Evolutionary conservation across 768 basidiomycete genomes (phyloP).

Genomic region (Termitomyces sp.): DNA sequence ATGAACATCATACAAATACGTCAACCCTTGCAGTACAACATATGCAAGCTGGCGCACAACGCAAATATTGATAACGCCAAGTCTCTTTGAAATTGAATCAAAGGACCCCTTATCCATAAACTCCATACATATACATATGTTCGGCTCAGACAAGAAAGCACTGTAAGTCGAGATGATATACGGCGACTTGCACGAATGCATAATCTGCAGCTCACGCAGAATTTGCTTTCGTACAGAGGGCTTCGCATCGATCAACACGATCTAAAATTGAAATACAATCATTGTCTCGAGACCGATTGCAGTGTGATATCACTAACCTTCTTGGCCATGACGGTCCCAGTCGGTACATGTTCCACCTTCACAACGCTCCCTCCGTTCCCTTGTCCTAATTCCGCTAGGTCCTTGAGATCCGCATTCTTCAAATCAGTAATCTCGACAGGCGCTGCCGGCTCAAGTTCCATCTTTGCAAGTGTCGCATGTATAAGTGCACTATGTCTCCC

Average conservation of each 20-base stretch:
- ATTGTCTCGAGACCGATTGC: not conserved
- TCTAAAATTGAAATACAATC: constrained; percentile 36
- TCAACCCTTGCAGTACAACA: constrained; percentile 91
- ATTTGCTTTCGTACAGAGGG: constrained; percentile 96
- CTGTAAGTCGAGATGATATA: constrained; percentile 98
- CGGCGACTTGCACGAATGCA: constrained; percentile 91
- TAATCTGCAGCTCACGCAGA: constrained; percentile 94
- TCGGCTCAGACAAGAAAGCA: constrained; percentile 93
- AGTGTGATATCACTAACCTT: constrained; percentile 58
- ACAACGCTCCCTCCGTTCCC: constrained; percentile 98
- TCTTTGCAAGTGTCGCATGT: constrained; percentile 75
- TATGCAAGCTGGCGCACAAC: constrained; percentile 93
- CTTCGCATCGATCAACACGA: constrained; percentile 96
- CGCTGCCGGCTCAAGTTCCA: constrained; percentile 79
- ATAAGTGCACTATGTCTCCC: constrained; percentile 59
- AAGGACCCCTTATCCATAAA: constrained; percentile 91
- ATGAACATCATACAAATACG: constrained; percentile 95
- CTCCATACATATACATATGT: constrained; percentile 99
- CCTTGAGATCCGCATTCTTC: constrained; percentile 81
- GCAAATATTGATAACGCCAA: constrained; percentile 86
- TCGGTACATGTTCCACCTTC: constrained; percentile 88
- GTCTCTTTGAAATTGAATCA: constrained; percentile 92
- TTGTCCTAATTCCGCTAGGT: constrained; percentile 85
- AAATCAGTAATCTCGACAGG: constrained; percentile 73
- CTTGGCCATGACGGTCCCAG: constrained; percentile 93